A percentile compares a stretch with the other conserved stretches of the same genome.
Conservation (phyloP, 495 filamentous ascomycete species). For the Jackrogersella multiformis region DNA sequence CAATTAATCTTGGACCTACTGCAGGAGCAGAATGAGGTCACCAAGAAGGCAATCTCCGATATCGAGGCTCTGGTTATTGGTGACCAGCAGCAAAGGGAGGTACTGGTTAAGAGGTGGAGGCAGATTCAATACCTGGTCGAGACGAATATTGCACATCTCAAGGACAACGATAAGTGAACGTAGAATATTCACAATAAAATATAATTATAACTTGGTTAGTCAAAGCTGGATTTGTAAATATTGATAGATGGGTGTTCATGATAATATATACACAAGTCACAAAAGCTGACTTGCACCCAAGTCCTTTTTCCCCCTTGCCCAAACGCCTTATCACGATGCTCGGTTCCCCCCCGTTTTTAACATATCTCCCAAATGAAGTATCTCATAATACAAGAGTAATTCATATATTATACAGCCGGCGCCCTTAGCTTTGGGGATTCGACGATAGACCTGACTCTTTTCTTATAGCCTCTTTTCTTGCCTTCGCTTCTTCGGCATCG, state of each 20-base stretch:
- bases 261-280: conserved; percentile 22
- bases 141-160: conserved; percentile 29
- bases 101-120: conserved; percentile 59
- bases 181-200: neutral
- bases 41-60: conserved; percentile 49
- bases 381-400: conserved; percentile 20
- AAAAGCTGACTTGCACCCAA: conserved; percentile 19
- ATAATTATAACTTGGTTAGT: neutral
- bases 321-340: conserved; percentile 24
- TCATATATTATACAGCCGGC: neutral
- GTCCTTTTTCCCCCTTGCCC: neutral
- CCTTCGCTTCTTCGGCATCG: conserved; percentile 65
- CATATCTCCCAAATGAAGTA: neutral
- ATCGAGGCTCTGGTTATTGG: conserved; percentile 47
- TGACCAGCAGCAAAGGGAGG: conserved; percentile 42
- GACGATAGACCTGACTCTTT: conserved; percentile 52
- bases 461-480: conserved; percentile 69
- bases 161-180: neutral
- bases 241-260: conserved; percentile 29
- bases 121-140: conserved; percentile 60
- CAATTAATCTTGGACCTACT: conserved; percentile 41
- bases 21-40: conserved; percentile 42
- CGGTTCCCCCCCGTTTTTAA: neutral
- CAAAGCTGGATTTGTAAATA: conserved; percentile 6
- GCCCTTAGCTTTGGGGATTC: conserved; percentile 3